Conservation (phyloP, 768 basidiomycete genomes). For the Rossbeevera mucosa region DNA sequence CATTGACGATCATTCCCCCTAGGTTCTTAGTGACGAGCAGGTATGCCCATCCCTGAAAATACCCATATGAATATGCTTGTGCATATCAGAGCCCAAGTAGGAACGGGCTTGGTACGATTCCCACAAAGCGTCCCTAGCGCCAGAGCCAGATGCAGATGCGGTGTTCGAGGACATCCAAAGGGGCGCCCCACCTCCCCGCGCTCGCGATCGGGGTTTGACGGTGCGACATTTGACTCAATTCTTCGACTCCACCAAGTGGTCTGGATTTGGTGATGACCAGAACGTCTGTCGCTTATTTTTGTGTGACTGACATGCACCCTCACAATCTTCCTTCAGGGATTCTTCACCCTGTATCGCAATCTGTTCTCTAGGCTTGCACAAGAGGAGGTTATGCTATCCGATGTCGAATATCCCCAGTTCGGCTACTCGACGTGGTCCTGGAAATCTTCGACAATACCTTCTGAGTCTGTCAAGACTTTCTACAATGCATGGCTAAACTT, state of each 20-base stretch:
- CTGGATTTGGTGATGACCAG: conserved; percentile 56
- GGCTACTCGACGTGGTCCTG: conserved; percentile 77
- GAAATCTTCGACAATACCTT: conserved; percentile 43
- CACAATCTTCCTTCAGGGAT: conserved; percentile 51
- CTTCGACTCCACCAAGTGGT: conserved; percentile 70
- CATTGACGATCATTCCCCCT: conserved; percentile 40
- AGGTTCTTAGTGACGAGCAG: conserved; percentile 95
- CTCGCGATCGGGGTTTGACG: conserved; percentile 70
- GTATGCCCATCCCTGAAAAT: conserved; percentile 48
- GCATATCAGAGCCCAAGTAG: conserved; percentile 45
- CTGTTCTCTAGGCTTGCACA: conserved; percentile 77
- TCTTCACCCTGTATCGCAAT: conserved; percentile 85
- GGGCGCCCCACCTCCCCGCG: conserved; percentile 54
- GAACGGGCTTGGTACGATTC: conserved; percentile 98
- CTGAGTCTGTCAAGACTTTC: conserved; percentile 62
- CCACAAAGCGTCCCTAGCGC: conserved; percentile 74
- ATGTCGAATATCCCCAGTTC: conserved; percentile 70
- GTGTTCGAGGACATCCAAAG: conserved; percentile 82
- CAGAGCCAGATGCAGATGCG: conserved; percentile 77
- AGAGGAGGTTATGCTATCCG: conserved; percentile 58
- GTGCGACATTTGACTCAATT: conserved; percentile 79
- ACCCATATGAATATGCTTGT: background rate
- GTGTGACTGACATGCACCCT: background rate
- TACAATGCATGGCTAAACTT: conserved; percentile 88
- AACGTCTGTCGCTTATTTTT: conserved; percentile 41